These are phyloP conservation scores for Tetrahymena thermophila DNA, from an alignment of 73 alveolate species.

Conservation along the genomic window DNA sequence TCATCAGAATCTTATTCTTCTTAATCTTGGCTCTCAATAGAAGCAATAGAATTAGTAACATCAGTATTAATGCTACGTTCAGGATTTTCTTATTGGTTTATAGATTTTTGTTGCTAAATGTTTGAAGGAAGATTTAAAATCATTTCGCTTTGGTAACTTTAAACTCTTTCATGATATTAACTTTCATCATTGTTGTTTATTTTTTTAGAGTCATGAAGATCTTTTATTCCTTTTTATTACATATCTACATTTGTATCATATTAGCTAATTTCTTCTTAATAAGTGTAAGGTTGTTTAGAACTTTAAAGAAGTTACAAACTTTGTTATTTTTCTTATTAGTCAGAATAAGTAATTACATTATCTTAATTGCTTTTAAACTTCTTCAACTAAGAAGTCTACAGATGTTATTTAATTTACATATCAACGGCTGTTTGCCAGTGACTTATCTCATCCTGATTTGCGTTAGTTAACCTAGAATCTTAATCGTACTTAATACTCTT, in stretches of 20 bases:
- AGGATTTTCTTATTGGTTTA: not conserved
- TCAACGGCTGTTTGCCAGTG: not conserved
- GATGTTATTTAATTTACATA: too few species aligned
- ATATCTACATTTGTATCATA: not conserved
- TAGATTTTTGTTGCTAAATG: too few species aligned
- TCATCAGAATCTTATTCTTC: not conserved
- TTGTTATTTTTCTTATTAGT: not conserved
- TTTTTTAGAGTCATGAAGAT: not conserved
- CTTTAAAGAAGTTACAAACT: too few species aligned
- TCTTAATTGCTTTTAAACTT: not conserved
- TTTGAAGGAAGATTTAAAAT: not conserved
- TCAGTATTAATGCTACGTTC: not conserved
- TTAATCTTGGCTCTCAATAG: not conserved
- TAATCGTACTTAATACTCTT: not conserved
- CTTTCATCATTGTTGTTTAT: not conserved
- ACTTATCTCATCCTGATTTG: not conserved
- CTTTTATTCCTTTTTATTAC: not conserved
- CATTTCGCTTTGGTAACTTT: not conserved
- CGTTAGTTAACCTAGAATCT: not conserved
- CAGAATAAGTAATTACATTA: not conserved
- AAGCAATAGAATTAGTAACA: not conserved
- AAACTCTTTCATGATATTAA: not conserved
- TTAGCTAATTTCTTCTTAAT: not conserved
- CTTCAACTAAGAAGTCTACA: not conserved
- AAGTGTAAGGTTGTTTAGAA: not conserved